Percentiles rank a stretch among this genome's conserved stretches.
Evolutionary conservation across 306 rosid genomes (phyloP).

Genomic region (Malus fusca): DNA sequence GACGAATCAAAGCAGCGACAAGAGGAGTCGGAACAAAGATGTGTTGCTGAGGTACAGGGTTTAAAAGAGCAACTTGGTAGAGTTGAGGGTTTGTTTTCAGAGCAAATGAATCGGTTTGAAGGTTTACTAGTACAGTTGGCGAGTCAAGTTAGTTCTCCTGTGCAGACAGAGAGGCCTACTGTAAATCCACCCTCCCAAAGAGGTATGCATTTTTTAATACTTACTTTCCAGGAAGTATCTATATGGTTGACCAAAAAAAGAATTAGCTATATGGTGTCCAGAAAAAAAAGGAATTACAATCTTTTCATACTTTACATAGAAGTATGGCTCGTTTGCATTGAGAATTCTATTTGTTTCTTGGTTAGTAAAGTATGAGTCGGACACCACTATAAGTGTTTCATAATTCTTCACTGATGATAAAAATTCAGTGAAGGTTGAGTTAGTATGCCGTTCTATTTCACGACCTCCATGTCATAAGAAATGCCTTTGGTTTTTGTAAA

Average conservation of each 20-base stretch:
- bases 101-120: slow-evolving; percentile 1
- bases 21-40: slow-evolving; percentile 1
- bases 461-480: background rate
- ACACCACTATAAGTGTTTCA: background rate
- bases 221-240: background rate
- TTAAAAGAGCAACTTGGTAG: slow-evolving; percentile 6
- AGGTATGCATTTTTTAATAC: background rate
- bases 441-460: background rate
- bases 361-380: background rate
- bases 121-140: background rate
- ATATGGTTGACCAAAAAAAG: background rate
- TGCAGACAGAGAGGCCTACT: background rate
- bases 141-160: background rate
- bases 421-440: background rate
- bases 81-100: slow-evolving; percentile 7
- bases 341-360: background rate
- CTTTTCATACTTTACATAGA: background rate
- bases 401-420: background rate
- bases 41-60: background rate
- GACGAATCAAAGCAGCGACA: background rate
- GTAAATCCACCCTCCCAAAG: background rate
- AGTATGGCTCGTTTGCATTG: background rate
- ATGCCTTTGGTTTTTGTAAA: background rate
- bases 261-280: background rate
- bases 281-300: background rate